Conservation (phyloP, 2,329 filamentous ascomycete species). For the Fusarium sp. region DNA sequence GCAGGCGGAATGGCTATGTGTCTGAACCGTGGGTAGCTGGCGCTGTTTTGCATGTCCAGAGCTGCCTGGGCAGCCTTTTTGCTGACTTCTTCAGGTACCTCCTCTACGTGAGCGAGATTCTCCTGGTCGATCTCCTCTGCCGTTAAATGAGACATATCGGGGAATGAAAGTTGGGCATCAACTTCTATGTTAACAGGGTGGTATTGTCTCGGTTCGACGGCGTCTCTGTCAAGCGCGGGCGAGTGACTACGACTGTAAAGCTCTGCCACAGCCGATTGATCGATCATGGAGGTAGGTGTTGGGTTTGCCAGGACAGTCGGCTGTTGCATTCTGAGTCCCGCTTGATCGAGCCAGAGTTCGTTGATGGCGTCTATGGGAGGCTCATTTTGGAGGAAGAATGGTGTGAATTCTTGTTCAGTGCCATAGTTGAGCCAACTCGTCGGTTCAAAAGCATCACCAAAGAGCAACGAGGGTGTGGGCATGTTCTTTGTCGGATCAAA, state of each 20-base stretch:
- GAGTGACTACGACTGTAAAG: constrained; percentile 10
- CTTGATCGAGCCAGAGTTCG: constrained; percentile 3
- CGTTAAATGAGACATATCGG: background rate
- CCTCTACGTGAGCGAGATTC: constrained; percentile 6
- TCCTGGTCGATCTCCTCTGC: constrained; percentile 8
- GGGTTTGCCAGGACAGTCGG: background rate
- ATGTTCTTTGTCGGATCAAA: background rate
- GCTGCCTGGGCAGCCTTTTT: background rate
- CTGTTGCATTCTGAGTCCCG: background rate
- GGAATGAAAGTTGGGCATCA: constrained; percentile 6
- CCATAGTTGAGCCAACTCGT: background rate
- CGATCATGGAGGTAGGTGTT: background rate
- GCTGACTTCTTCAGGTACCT: background rate
- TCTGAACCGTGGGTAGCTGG: constrained; percentile 3
- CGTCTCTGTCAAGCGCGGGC: background rate
- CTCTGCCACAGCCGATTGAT: constrained; percentile 3
- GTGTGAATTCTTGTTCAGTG: background rate
- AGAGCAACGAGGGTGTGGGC: background rate
- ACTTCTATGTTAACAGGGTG: background rate
- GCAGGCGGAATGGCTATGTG: constrained; percentile 3
- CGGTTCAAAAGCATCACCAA: background rate
- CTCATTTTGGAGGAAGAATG: constrained; percentile 1
- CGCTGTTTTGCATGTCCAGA: background rate
- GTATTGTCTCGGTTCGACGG: constrained; percentile 5
- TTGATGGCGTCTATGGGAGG: background rate